These are phyloP conservation scores for Strobilomyces dryophilus DNA, from an alignment of 768 basidiomycete genomes.

Conservation along the genomic window DNA sequence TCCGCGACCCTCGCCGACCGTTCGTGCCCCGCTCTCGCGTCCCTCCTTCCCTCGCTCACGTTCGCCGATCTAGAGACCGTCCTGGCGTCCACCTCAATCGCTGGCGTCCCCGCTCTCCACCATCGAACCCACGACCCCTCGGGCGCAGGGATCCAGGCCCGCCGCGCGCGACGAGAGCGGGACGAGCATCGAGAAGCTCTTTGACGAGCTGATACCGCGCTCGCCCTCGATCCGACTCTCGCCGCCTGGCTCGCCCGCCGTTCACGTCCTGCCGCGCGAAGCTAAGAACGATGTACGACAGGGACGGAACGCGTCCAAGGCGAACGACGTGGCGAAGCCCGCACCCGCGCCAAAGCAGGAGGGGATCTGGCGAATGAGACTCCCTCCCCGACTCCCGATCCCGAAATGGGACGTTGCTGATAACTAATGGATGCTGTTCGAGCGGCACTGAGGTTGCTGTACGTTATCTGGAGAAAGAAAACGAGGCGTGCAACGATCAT, in stretches of 20 bases:
- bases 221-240: slow-evolving; percentile 20
- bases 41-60: background rate
- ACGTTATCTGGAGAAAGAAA: too few relatives aligned
- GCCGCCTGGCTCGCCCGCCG: slow-evolving; percentile 13
- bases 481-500: too few relatives aligned
- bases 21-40: slow-evolving; percentile 5
- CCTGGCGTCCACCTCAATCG: slow-evolving; percentile 17
- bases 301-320: background rate
- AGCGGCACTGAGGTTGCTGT: too few relatives aligned
- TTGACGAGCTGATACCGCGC: slow-evolving; percentile 11
- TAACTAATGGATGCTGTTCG: too few relatives aligned
- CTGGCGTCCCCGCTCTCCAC: slow-evolving; percentile 4
- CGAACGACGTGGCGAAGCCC: background rate
- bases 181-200: slow-evolving; percentile 12
- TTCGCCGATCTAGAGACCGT: background rate
- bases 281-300: background rate
- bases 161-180: background rate
- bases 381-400: slow-evolving; percentile 29
- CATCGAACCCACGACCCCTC: background rate
- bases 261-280: background rate
- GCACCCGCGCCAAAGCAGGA: background rate
- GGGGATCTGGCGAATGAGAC: slow-evolving; percentile 21
- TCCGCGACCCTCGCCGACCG: slow-evolving; percentile 8
- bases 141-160: background rate
- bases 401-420: slow-evolving; percentile 31